phyloP scores from a whole-genome alignment of 2,329 filamentous ascomycete genomes.

The Monosporascus sp. region DNA sequence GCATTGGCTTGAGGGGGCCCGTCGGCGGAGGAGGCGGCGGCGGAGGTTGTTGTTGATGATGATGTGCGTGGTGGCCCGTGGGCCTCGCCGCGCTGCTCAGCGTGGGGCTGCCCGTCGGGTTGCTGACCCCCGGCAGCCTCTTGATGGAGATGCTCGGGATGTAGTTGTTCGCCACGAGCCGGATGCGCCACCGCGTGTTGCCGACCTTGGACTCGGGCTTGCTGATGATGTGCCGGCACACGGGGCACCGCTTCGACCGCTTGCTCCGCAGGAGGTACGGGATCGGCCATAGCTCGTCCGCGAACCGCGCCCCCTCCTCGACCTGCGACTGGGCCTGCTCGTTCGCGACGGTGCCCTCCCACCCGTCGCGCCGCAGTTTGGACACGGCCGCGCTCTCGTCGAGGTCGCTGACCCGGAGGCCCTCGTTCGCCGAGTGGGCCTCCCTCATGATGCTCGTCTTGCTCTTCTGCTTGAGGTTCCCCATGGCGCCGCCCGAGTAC shows the following conservation, averaged over 20 bases:
- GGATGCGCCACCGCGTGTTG: constrained; percentile 87
- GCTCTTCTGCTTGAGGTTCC: constrained; percentile 59
- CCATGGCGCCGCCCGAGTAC: constrained; percentile 64
- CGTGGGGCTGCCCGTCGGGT: constrained; percentile 2
- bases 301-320: constrained; percentile 55
- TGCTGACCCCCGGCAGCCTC: constrained; percentile 40
- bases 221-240: constrained; percentile 90
- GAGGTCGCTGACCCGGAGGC: constrained; percentile 57
- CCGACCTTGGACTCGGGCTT: constrained; percentile 89
- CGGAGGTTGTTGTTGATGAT: constrained; percentile 14
- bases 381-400: constrained; percentile 59
- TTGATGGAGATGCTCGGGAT: constrained; percentile 77
- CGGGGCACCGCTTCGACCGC: constrained; percentile 85
- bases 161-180: constrained; percentile 80
- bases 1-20: constrained; percentile 48
- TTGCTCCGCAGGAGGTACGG: constrained; percentile 84
- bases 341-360: constrained; percentile 54
- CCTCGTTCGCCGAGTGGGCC: constrained; percentile 65
- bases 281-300: constrained; percentile 72
- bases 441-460: constrained; percentile 76
- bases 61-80: constrained; percentile 28
- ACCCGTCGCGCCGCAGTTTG: constrained; percentile 53
- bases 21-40: constrained; percentile 7
- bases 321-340: constrained; percentile 45
- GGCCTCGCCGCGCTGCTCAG: constrained; percentile 9